phyloP scores from a whole-genome alignment of 192 early-diverging fungal species.

The Coemansia sp. region DNA sequence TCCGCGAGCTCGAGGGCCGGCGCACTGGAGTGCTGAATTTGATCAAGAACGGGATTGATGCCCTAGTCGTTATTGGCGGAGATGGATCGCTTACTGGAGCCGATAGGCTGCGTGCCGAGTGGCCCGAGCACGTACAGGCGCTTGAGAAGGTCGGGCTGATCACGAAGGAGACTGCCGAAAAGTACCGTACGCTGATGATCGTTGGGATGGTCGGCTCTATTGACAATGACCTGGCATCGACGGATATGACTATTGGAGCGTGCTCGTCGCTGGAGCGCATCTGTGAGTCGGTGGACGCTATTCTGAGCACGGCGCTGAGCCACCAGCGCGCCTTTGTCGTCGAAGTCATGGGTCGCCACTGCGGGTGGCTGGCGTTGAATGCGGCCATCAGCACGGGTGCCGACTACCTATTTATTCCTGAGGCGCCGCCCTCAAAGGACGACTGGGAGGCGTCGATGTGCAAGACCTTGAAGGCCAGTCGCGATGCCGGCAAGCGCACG shows the following conservation, averaged over 20 bases:
- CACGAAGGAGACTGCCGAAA: conserved; percentile 57
- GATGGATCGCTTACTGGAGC: conserved; percentile 97
- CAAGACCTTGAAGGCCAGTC: conserved; percentile 68
- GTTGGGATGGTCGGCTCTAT: conserved; percentile 97
- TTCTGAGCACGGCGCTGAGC: conserved; percentile 87
- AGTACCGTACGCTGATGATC: conserved; percentile 76
- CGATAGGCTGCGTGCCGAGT: conserved; percentile 86
- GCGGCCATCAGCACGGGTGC: conserved; percentile 85
- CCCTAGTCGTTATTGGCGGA: conserved; percentile 92
- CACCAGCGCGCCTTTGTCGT: conserved; percentile 97
- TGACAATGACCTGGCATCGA: conserved; percentile 88
- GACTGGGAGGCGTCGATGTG: conserved; percentile 93
- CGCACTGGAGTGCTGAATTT: conserved; percentile 79
- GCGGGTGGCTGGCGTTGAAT: conserved; percentile 92
- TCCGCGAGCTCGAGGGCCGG: conserved; percentile 83
- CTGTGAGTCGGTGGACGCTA: conserved; percentile 92
- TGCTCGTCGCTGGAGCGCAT: conserved; percentile 91
- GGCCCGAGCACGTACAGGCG: conserved; percentile 78
- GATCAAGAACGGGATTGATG: conserved; percentile 89
- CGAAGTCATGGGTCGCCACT: conserved; percentile 98
- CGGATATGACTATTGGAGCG: conserved; percentile 96
- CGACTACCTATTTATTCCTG: conserved; percentile 95
- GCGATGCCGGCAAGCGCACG: conserved; percentile 81
- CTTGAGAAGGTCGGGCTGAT: conserved; percentile 64
- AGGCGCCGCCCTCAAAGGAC: conserved; percentile 80